phyloP scores from a whole-genome alignment of 2,329 filamentous ascomycete genomes.

The Septoria petroselini region DNA sequence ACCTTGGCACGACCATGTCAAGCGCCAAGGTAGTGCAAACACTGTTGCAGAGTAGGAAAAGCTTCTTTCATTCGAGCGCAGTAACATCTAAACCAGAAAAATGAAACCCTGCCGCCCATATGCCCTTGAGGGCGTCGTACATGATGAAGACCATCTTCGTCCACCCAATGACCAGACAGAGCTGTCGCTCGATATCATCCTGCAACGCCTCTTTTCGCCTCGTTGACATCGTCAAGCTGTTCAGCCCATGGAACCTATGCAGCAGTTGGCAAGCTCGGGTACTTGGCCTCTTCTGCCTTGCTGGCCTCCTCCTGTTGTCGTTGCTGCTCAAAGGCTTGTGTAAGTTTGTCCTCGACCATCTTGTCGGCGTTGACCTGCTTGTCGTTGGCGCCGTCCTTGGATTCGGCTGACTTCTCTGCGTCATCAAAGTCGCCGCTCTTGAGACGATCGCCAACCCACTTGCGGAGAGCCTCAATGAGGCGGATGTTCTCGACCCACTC shows the following conservation, averaged over 20 bases:
- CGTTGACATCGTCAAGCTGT: constrained; percentile 15
- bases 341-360: constrained; percentile 31
- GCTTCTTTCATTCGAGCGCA: constrained; percentile 2
- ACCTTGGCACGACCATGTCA: neutral
- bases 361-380: constrained; percentile 25
- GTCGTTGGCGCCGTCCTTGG: constrained; percentile 20
- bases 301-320: constrained; percentile 18
- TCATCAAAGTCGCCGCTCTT: constrained; percentile 51
- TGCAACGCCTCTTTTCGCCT: constrained; percentile 16
- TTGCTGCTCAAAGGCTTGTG: constrained; percentile 19
- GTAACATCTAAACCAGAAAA: neutral
- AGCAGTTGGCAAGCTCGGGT: constrained; percentile 24
- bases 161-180: constrained; percentile 9
- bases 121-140: constrained; percentile 7
- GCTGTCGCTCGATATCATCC: constrained; percentile 15
- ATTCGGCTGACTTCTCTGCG: constrained; percentile 21
- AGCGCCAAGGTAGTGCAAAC: too few relatives aligned
- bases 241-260: constrained; percentile 5
- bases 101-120: neutral
- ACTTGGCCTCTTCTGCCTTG: constrained; percentile 21
- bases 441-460: constrained; percentile 56
- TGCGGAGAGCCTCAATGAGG: constrained; percentile 59
- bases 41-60: neutral
- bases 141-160: constrained; percentile 3
- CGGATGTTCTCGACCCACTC: constrained; percentile 63